Evolutionary conservation across 2,329 filamentous ascomycete genomes (phyloP), one percentile per base, ranked within the genome.

Genomic region (Ophiobolus disseminans): DNA sequence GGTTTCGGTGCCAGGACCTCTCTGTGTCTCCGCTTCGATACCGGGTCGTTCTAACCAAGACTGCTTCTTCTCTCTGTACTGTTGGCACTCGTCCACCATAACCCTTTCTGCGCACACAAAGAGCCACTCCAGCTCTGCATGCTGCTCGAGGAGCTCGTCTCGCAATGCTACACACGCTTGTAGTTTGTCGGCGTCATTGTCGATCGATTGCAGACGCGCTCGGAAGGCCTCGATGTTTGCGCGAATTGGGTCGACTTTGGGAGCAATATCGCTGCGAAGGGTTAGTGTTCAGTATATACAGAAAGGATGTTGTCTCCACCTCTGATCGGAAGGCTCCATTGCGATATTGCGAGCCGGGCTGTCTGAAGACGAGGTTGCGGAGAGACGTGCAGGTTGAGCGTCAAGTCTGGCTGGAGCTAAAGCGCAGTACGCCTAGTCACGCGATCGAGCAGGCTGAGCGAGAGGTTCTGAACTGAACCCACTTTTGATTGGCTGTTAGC

Each of bases 131-230:
- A 40, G 21, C 23, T 41, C 34, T 40, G 16, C 45, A 2, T 44
- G 47, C 14, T 45, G 47, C 3, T 37, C 34, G 13, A 45, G 40
- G 1, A 50, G 28, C 41, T 41, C 20, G 16, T 45, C 25, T 14
- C 35, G 35, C 30, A 50, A 45, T 7, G 40, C 47, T 21, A 36
- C 9, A 23, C 47, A 50, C 37, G 40, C 41, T 19, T 41, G 10
- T 5, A 50, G 19, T 28, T 45, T 50, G 47, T 45, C 30, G 28
- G 17, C 36, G 3, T 50, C 41, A 30, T 41, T 8, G 3, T 35
- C 35, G 17, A 48, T 48, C 31, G 45, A 17, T 3, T n/a, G 9
- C 31, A 48, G 45, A 5, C 39, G 38, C 13, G 35, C 40, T 28
- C 32, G 32, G 34, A 48, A 43, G 4, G 45, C 46, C 11, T 45